Percentiles rank a stretch among this genome's conserved stretches.
phyloP scores from a whole-genome alignment of 2,329 filamentous ascomycete species.

The Penicillium thymicola region DNA sequence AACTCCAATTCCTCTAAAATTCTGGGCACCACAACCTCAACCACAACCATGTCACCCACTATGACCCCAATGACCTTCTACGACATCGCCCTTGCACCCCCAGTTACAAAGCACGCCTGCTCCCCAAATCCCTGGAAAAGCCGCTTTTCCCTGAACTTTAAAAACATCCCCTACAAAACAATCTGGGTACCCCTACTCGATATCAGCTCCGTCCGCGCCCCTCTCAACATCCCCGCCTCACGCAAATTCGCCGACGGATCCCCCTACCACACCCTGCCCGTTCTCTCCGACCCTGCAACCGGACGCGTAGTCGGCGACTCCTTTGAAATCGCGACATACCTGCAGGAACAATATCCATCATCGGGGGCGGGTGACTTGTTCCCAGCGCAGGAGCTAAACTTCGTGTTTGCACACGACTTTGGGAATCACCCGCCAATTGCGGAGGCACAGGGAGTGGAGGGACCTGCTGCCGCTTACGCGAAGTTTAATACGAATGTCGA shows the following conservation, averaged over 20 bases:
- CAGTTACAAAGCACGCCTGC: constrained; percentile 29
- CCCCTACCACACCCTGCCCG: constrained; percentile 46
- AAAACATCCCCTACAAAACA: constrained; percentile 47
- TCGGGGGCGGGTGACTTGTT: constrained; percentile 49
- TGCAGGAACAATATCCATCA: constrained; percentile 52
- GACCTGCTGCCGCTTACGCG: constrained; percentile 38
- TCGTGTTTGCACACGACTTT: constrained; percentile 21
- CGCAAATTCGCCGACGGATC: constrained; percentile 58
- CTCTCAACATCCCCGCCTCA: constrained; percentile 47
- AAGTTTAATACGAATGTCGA: constrained; percentile 57
- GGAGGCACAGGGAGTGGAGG: neutral
- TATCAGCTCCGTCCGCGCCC: constrained; percentile 48
- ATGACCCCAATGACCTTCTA: constrained; percentile 37
- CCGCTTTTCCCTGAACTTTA: constrained; percentile 52
- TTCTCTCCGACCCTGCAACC: constrained; percentile 50
- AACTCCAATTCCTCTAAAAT: neutral
- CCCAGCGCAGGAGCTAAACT: constrained; percentile 44
- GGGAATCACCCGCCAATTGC: neutral
- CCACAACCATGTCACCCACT: neutral
- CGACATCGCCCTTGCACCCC: constrained; percentile 45
- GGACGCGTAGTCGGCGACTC: constrained; percentile 55
- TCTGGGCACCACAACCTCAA: neutral
- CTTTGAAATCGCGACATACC: constrained; percentile 62
- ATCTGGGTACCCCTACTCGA: constrained; percentile 55
- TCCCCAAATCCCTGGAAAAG: constrained; percentile 54